Percentiles rank a stretch among this genome's conserved stretches.
Conservation (phyloP, 768 basidiomycete species). For the Heimioporus sp. region DNA sequence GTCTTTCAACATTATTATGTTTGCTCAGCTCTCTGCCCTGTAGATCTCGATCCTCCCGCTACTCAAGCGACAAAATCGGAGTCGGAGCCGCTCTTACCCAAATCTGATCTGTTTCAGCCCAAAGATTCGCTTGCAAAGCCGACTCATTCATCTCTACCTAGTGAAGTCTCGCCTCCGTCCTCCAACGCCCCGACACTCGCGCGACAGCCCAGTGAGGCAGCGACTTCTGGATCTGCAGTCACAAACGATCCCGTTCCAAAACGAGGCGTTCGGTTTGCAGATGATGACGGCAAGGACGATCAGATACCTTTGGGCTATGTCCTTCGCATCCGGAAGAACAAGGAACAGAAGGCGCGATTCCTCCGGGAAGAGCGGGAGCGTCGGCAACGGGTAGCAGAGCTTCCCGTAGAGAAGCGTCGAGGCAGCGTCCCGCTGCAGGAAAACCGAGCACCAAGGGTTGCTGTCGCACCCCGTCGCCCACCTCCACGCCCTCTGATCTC, state of each 20-base stretch:
- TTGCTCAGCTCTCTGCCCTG: slow-evolving; percentile 11
- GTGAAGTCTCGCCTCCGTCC: not conserved
- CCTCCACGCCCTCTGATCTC: slow-evolving; percentile 16
- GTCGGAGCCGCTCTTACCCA: slow-evolving; percentile 3
- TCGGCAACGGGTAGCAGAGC: slow-evolving; percentile 39
- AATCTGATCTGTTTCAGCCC: slow-evolving; percentile 1
- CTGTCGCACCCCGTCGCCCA: slow-evolving; percentile 8
- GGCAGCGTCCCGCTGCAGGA: slow-evolving; percentile 6
- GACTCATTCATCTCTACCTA: slow-evolving; percentile 2
- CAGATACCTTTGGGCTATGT: slow-evolving; percentile 65
- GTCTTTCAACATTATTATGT: not conserved
- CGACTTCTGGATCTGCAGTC: slow-evolving; percentile 9
- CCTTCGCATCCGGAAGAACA: slow-evolving; percentile 69
- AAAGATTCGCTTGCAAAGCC: not conserved
- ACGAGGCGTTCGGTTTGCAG: slow-evolving; percentile 64
- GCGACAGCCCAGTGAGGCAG: not conserved
- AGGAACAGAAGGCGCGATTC: slow-evolving; percentile 70
- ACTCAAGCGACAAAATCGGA: slow-evolving; percentile 4
- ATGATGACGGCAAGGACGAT: slow-evolving; percentile 63
- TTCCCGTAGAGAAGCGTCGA: slow-evolving; percentile 32
- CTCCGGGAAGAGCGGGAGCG: slow-evolving; percentile 58
- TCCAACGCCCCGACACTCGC: not conserved
- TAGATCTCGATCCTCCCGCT: slow-evolving; percentile 24
- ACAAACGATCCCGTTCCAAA: slow-evolving; percentile 18
- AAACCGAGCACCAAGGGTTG: slow-evolving; percentile 13